Evolutionary conservation across 2,329 filamentous ascomycete species (phyloP).

Genomic region (Cordyceps cateniannulata): DNA sequence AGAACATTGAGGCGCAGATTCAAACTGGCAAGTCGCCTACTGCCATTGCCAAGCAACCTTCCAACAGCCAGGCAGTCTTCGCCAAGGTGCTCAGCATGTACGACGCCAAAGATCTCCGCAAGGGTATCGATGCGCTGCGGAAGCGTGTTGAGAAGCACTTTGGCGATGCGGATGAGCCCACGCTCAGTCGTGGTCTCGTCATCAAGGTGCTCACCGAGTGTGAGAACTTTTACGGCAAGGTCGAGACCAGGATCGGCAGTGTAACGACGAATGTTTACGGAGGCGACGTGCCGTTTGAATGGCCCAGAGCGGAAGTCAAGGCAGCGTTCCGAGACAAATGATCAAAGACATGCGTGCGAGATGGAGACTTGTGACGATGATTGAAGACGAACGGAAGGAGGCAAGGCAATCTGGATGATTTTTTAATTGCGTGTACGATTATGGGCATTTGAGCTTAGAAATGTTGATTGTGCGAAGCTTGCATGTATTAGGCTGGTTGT

Average conservation of each 20-base stretch:
- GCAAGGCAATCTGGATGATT: neutral
- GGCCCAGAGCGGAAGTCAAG: slow-evolving; percentile 58
- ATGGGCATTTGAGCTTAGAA: slow-evolving; percentile 4
- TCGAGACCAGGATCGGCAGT: slow-evolving; percentile 53
- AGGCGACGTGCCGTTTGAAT: slow-evolving; percentile 59
- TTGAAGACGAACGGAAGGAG: neutral
- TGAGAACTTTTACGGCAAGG: slow-evolving; percentile 55
- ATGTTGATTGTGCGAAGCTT: neutral
- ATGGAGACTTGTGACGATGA: neutral
- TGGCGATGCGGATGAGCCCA: slow-evolving; percentile 75
- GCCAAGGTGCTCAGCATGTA: slow-evolving; percentile 79
- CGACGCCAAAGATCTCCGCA: slow-evolving; percentile 77
- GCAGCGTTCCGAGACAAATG: slow-evolving; percentile 40
- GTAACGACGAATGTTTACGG: slow-evolving; percentile 58
- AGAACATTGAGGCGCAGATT: slow-evolving; percentile 73
- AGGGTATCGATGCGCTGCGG: slow-evolving; percentile 81
- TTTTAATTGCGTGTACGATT: slow-evolving; percentile 11
- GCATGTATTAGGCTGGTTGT: neutral
- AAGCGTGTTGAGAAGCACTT: slow-evolving; percentile 98
- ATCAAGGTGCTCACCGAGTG: slow-evolving; percentile 53
- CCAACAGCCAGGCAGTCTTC: slow-evolving; percentile 74
- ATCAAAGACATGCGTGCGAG: neutral
- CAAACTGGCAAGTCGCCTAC: slow-evolving; percentile 52
- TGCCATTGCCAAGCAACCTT: slow-evolving; percentile 70
- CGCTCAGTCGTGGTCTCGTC: slow-evolving; percentile 53